Evolutionary conservation across 2,329 filamentous ascomycete genomes (phyloP), one percentile per base, ranked within the genome.

Genomic region (Mollisiaceae sp.): DNA sequence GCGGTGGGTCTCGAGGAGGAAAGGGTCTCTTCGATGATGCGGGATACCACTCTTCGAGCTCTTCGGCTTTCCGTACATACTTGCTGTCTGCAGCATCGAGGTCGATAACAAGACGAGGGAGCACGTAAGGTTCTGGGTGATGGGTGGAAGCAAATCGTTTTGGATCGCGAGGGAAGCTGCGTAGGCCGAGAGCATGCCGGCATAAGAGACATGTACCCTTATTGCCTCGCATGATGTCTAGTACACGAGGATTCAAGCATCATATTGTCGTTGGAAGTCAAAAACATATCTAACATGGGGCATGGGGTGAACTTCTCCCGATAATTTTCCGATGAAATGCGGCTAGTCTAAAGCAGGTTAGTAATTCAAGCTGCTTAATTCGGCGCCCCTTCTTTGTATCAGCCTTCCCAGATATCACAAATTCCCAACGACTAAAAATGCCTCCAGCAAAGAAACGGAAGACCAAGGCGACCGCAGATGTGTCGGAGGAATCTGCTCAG

Each of bases 11-110:
- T 57, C 43, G 32, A 47, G 35, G 3, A 5, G n/a, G 22, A 20
- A 15, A 18, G 4, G 62, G 18, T 45, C 8, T 22, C 36, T 57
- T 41, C 27, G 22, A 36, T 39, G 38, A 57, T 3, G 9, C 24
- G 35, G 50, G 50, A 18, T 35, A 27, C 50, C 50, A 54, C 14
- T 54, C 27, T 5, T 62, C 57, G 9, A 52, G 35, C 22, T 71
- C 66, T 32, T 71, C 67, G 18, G 52, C 50, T 54, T 45, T 71
- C 35, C 83, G 81, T 45, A 86, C 82, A 56, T 77, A 73, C 1
- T 71, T 75, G 67, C 72, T 80, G 22, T 80, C 78, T 66, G 82
- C 79, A 54, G 82, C 81, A 68, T 86, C 85, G 45, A 87, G 81
- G 65, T 87, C 83, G 45, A 87, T 77, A 2, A 86, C 72, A 12